Evolutionary conservation across 78 protist species (phyloP).

Genomic region (Dictyostelium firmibasis): DNA sequence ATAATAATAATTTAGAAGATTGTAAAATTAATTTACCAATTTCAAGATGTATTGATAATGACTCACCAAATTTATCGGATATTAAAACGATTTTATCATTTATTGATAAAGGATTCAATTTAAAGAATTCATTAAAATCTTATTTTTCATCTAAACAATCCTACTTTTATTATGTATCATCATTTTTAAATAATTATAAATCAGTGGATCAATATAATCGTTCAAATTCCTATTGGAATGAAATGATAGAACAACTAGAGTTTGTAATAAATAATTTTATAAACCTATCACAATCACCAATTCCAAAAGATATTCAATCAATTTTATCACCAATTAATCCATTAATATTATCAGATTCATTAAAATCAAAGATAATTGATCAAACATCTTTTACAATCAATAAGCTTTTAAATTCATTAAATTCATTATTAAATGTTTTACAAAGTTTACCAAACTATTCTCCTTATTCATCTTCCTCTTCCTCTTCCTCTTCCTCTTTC

Average conservation of each 20-base stretch:
- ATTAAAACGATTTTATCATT: neutral
- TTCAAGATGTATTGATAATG: constrained; percentile 25
- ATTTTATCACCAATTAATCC: neutral
- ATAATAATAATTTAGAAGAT: neutral
- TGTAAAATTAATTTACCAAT: constrained; percentile 5
- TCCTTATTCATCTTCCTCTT: neutral
- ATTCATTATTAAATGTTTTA: neutral
- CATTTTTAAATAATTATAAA: neutral
- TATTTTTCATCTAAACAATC: neutral
- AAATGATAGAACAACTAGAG: neutral
- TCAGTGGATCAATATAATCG: neutral
- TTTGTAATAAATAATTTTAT: neutral
- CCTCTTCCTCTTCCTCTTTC: neutral
- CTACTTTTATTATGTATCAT: neutral
- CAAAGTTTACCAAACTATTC: neutral
- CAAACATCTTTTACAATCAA: neutral
- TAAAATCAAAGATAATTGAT: neutral
- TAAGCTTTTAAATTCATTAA: neutral
- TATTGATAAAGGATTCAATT: neutral
- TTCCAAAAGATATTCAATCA: neutral
- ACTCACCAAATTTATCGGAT: neutral
- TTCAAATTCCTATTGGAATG: neutral
- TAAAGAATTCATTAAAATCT: neutral
- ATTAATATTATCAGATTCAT: neutral
- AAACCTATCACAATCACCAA: neutral